Conservation (phyloP, 2,329 filamentous ascomycete species). For the Didymella exigua region DNA sequence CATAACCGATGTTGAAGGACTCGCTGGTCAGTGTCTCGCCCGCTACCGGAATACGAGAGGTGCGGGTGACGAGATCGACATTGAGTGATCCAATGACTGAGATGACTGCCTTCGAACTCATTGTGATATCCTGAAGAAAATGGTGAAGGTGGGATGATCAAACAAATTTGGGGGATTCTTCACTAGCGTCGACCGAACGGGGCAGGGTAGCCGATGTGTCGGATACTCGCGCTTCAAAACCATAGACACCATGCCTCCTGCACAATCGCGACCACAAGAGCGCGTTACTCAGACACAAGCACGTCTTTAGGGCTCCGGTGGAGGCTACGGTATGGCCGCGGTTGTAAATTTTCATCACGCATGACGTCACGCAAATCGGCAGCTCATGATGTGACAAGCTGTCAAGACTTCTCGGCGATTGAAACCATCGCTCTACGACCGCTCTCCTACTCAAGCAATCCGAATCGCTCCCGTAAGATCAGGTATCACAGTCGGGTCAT, state of each 20-base stretch:
- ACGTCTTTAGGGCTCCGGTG: too few species aligned
- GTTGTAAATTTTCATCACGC: too few species aligned
- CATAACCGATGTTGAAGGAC: constrained; percentile 78
- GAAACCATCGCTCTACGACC: too few species aligned
- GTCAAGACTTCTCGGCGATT: too few species aligned
- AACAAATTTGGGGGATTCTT: constrained; percentile 4
- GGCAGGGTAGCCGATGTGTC: constrained; percentile 4
- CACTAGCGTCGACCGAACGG: background rate
- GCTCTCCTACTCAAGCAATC: background rate
- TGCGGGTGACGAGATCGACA: constrained; percentile 88
- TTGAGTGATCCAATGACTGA: constrained; percentile 92
- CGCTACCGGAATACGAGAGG: constrained; percentile 77
- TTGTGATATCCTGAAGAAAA: constrained; percentile 15
- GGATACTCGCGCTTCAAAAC: constrained; percentile 1
- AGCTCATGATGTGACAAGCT: too few species aligned
- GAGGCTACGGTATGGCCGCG: too few species aligned
- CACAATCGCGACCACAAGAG: background rate
- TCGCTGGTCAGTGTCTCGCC: constrained; percentile 87
- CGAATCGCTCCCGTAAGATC: too few species aligned
- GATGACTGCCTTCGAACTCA: constrained; percentile 60
- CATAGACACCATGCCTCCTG: background rate
- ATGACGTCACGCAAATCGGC: too few species aligned
- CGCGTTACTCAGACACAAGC: too few species aligned
- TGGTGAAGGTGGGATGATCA: constrained; percentile 9
- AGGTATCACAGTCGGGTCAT: too few species aligned